Evolutionary conservation across 2,329 filamentous ascomycete species (phyloP), one percentile per base, ranked within the genome.

Genomic region (Samsoniella hepiali): DNA sequence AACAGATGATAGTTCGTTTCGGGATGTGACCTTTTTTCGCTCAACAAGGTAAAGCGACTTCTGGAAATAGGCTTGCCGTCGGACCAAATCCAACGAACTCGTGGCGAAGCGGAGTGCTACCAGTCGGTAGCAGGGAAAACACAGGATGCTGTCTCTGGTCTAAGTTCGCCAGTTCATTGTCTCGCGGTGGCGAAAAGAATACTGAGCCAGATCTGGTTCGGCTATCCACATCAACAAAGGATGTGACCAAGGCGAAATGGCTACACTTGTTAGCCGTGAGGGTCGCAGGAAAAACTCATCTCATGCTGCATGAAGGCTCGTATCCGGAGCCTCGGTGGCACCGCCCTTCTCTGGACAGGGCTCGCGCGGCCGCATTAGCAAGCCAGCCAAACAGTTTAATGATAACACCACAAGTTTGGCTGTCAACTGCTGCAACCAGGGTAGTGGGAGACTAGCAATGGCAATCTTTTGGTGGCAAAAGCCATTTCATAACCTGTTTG

Each of bases 21-120:
- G 45, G 57, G 47, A 51, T 44, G 58, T 60, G 57, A 22, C 36
- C 49, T 34, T 31, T 27, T 32, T 32, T 31, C 32, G 34, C 58
- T 44, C 45, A 50, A 45, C 9, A 11, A 44, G 58, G 29, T 17
- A 55, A 62, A n/a, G 31, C 36, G 38, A 54, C 31, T 55, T 38
- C 42, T 40, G 50, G 31, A 55, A 55, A 47, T 40, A 36, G 59
- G 44, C 44, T 55, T 15, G 29, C 59, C 50, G 50, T 55, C 59
- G 32, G 59, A 55, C 13, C 40, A 55, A 32, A 3, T 27, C 47
- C 40, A 32, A 36, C 10, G 17, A 49, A 49, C 59, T 47, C 50
- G 40, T 36, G 40, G 40, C 38, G n/a, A 32, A 31, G 59, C 50
- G 22, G 40, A 53, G 50, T 55, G 13, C 8, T 47, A 6, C 3